These are phyloP conservation scores for Boletus rubescentipes DNA, from an alignment of 768 basidiomycete genomes.

Conservation along the genomic window DNA sequence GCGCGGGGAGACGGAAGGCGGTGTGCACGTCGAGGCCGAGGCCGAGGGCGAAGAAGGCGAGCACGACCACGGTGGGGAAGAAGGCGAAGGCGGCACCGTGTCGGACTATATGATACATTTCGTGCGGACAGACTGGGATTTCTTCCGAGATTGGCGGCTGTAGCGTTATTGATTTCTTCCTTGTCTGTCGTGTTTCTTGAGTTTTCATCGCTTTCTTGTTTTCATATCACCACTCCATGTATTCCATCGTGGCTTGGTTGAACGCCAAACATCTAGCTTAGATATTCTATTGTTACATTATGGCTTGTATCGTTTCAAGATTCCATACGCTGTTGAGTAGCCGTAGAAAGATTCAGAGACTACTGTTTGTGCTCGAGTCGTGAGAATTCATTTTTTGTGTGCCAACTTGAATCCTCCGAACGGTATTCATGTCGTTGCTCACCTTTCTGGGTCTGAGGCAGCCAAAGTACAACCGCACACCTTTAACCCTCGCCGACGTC, in stretches of 20 bases:
- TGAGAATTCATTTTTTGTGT: no score
- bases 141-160: conserved; percentile 72
- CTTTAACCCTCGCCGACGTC: conserved; percentile 28
- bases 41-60: conserved; percentile 39
- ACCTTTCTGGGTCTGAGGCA: conserved; percentile 28
- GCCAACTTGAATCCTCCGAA: no score
- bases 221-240: conserved; percentile 7
- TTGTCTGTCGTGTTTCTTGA: background rate
- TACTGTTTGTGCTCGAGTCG: no score
- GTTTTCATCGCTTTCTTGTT: background rate
- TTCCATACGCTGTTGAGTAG: no score
- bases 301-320: background rate
- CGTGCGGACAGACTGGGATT: conserved; percentile 61
- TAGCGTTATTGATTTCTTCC: conserved; percentile 25
- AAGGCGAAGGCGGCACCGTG: conserved; percentile 66
- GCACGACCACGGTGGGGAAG: conserved; percentile 38
- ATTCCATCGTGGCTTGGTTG: background rate
- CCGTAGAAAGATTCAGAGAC: no score
- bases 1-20: conserved; percentile 30
- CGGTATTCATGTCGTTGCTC: conserved; percentile 25
- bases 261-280: background rate
- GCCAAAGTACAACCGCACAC: conserved; percentile 21
- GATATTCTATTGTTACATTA: conserved; percentile 22
- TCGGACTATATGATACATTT: conserved; percentile 84
- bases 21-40: conserved; percentile 34